Conservation (phyloP, 306 rosid species). For the Parietaria judaica region DNA sequence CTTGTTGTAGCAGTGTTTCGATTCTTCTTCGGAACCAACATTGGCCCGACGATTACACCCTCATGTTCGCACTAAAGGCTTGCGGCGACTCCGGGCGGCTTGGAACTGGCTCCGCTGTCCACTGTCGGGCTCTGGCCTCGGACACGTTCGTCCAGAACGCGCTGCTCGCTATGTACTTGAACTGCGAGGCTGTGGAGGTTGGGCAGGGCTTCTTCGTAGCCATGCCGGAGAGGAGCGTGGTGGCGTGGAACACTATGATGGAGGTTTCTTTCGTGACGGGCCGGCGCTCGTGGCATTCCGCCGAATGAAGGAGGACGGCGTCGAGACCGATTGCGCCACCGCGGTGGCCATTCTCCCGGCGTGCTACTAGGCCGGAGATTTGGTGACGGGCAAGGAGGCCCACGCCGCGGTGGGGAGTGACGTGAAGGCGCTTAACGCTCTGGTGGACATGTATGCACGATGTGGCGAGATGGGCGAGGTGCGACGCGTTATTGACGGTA, state of each 20-base stretch:
- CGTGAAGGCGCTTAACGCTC: slow-evolving; percentile 45
- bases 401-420: slow-evolving; percentile 39
- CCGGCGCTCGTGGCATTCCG: slow-evolving; percentile 46
- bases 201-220: slow-evolving; percentile 47
- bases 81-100: slow-evolving; percentile 45
- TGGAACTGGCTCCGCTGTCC: slow-evolving; percentile 48
- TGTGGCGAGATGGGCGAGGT: slow-evolving; percentile 68
- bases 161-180: slow-evolving; percentile 80
- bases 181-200: slow-evolving; percentile 38
- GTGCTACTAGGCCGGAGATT: slow-evolving; percentile 51
- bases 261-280: slow-evolving; percentile 37
- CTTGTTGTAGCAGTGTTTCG: too few species aligned
- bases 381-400: slow-evolving; percentile 48
- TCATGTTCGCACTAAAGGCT: slow-evolving; percentile 60
- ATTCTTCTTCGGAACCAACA: too few species aligned
- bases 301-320: slow-evolving; percentile 48
- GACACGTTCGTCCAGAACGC: slow-evolving; percentile 57
- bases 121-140: slow-evolving; percentile 40
- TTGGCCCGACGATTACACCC: slow-evolving; percentile 55
- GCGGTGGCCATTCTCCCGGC: slow-evolving; percentile 68
- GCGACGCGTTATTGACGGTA: slow-evolving; percentile 23
- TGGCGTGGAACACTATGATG: slow-evolving; percentile 89
- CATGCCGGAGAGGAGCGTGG: slow-evolving; percentile 52
- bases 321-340: slow-evolving; percentile 67
- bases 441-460: slow-evolving; percentile 76